These are phyloP conservation scores for Plasmodium ovale DNA, from an alignment of 169 alveolate species.

Conservation along the genomic window DNA sequence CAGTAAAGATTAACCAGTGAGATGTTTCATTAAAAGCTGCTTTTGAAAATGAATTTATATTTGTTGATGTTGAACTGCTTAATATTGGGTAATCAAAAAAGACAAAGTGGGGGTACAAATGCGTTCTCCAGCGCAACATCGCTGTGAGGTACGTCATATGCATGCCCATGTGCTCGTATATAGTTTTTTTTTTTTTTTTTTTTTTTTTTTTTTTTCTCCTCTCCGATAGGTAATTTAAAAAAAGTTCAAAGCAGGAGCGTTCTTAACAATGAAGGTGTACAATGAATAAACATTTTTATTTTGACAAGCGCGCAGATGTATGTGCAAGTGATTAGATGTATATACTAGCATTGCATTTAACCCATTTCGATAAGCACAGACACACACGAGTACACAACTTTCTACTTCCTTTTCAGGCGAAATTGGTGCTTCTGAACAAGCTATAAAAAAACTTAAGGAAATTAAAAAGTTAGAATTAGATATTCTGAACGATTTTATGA, in stretches of 20 bases:
- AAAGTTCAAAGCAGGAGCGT: constrained; percentile 16
- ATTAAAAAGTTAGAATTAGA: constrained; percentile 63
- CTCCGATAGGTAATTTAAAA: constrained; percentile 38
- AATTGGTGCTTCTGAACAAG: constrained; percentile 58
- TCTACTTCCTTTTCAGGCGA: constrained; percentile 3
- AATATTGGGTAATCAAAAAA: constrained; percentile 50
- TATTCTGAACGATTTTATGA: constrained; percentile 36
- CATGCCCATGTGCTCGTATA: too few species aligned
- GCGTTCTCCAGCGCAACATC: too few species aligned
- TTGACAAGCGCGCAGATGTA: neutral
- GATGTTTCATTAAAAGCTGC: constrained; percentile 11
- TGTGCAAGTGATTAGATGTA: neutral
- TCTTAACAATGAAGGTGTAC: constrained; percentile 30
- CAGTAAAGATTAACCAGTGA: constrained; percentile 25
- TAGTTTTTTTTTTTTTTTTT: constrained; percentile 17
- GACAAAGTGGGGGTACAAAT: too few species aligned
- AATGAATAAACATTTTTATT: neutral
- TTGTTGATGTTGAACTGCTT: constrained; percentile 37
- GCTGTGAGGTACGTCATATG: neutral
- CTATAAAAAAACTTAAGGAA: constrained; percentile 43
- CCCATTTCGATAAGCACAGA: neutral
- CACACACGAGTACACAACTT: neutral
- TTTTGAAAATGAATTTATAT: constrained; percentile 50
- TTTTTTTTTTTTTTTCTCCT: neutral
- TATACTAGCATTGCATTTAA: neutral